Percentiles rank a stretch among this genome's conserved stretches.
Evolutionary conservation across 2,329 filamentous ascomycete genomes (phyloP).

Genomic region (Lasiodiplodia theobromae): DNA sequence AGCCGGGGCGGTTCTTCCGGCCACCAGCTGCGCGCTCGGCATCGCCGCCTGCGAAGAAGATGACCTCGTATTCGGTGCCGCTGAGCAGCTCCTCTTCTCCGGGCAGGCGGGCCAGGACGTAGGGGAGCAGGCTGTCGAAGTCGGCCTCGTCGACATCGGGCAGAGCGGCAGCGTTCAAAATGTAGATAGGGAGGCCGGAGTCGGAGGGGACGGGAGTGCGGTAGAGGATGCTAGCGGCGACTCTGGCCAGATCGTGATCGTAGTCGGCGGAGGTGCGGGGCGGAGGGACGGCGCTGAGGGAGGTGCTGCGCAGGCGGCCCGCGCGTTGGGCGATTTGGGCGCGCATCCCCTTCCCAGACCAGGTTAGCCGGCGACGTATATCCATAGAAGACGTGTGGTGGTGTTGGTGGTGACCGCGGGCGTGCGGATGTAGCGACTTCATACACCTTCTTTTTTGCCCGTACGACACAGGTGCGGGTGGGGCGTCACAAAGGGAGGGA

Average conservation of each 20-base stretch:
- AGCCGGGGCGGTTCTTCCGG: slow-evolving; percentile 59
- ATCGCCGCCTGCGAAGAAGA: slow-evolving; percentile 64
- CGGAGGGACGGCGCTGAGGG: slow-evolving; percentile 57
- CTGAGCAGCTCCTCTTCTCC: slow-evolving; percentile 62
- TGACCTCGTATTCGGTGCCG: slow-evolving; percentile 62
- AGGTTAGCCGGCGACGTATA: slow-evolving; percentile 28
- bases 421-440: slow-evolving; percentile 11
- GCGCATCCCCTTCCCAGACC: slow-evolving; percentile 37
- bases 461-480: neutral
- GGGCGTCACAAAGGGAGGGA: neutral
- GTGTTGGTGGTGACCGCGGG: neutral
- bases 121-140: slow-evolving; percentile 62
- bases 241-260: slow-evolving; percentile 54
- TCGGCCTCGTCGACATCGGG: slow-evolving; percentile 61
- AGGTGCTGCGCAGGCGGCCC: slow-evolving; percentile 50
- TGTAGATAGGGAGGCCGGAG: slow-evolving; percentile 59
- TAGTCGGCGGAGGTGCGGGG: slow-evolving; percentile 56
- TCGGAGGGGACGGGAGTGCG: slow-evolving; percentile 59
- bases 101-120: slow-evolving; percentile 62
- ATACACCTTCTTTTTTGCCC: slow-evolving; percentile 17
- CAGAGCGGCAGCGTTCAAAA: slow-evolving; percentile 64
- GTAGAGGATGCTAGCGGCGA: slow-evolving; percentile 62
- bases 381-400: slow-evolving; percentile 21
- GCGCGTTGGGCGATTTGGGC: slow-evolving; percentile 42
- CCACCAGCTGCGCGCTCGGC: slow-evolving; percentile 37